phyloP scores from a whole-genome alignment of 495 filamentous ascomycete genomes.

The Penicillium arizonense region DNA sequence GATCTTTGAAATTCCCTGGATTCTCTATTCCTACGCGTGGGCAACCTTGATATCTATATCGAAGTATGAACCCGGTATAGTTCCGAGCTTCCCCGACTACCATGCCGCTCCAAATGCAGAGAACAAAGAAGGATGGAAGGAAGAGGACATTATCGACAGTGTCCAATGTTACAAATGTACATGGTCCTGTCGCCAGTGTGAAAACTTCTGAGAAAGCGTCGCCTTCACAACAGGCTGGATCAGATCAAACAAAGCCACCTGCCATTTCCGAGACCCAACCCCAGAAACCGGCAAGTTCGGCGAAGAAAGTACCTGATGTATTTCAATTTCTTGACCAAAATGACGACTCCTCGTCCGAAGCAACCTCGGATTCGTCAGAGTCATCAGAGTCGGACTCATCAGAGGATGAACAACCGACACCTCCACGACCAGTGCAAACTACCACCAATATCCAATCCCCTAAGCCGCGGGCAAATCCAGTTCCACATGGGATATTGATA shows the following conservation, averaged over 20 bases:
- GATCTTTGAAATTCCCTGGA: slow-evolving; percentile 8
- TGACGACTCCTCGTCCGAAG: slow-evolving; percentile 23
- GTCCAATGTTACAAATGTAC: slow-evolving; percentile 22
- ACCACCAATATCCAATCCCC: slow-evolving; percentile 23
- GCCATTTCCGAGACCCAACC: slow-evolving; percentile 4
- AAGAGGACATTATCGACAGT: slow-evolving; percentile 29
- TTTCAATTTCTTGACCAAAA: slow-evolving; percentile 42
- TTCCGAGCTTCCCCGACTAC: slow-evolving; percentile 15
- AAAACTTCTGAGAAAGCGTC: slow-evolving; percentile 16
- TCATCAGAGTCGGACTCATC: slow-evolving; percentile 21
- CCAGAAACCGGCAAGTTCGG: slow-evolving; percentile 14
- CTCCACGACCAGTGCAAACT: slow-evolving; percentile 8
- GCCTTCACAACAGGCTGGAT: slow-evolving; percentile 10
- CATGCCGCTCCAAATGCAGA: slow-evolving; percentile 37
- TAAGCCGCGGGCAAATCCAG: slow-evolving; percentile 16
- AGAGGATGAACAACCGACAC: slow-evolving; percentile 5
- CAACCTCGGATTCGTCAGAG: slow-evolving; percentile 16
- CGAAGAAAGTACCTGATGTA: slow-evolving; percentile 34
- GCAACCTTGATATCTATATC: slow-evolving; percentile 14
- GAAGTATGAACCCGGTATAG: slow-evolving; percentile 12
- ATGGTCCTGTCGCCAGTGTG: slow-evolving; percentile 19
- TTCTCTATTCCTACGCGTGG: slow-evolving; percentile 11
- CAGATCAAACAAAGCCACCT: slow-evolving; percentile 18
- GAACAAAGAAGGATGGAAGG: slow-evolving; percentile 31
- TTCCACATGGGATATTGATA: slow-evolving; percentile 15